Evolutionary conservation across 164 flowering plant genomes (phyloP), one percentile per base, ranked within the genome.

Genomic region (Brasenia schreberi): DNA sequence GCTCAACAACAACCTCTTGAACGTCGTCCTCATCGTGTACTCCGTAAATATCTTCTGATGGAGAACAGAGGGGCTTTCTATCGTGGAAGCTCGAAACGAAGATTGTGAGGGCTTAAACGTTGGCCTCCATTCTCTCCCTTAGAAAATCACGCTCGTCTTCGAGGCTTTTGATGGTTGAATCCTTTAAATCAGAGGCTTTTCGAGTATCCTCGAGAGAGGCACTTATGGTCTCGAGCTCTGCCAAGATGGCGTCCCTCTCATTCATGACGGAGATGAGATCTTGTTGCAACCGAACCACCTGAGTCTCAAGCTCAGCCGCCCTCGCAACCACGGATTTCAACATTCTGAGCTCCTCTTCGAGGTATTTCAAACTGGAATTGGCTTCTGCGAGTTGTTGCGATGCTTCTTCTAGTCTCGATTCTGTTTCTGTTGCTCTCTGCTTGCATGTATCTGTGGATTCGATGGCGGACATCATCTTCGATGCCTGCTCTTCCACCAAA

Each of bases 241-340:
- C n/a, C n/a, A n/a, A n/a, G n/a, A n/a, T n/a, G n/a, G n/a, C n/a
- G n/a, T n/a, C n/a, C n/a, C n/a, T n/a, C n/a, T n/a, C n/a, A n/a
- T n/a, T n/a, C n/a, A n/a, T n/a, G n/a, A n/a, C n/a, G n/a, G n/a
- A n/a, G n/a, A n/a, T n/a, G n/a, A n/a, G 73, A 69, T 91, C 97
- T 18, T 84, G 87, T 61, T 88, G 91, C 69, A 86, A 65, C 69
- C 87, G 74, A 27, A 84, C 70, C 5, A 84, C 84, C 76, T 87
- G 87, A 0, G 76, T 78, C 75, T 91, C 97, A 1, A 91, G 81
- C 52, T 82, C 84, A 1, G 60, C 68, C 5, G 90, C 90, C 39
- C 90, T 75, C 14, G 76, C 72, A 0, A 85, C 78, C 17, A 64
- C 19, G 1, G 42, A 27, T 42, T 56, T 42, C 49, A 69, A 19